Evolutionary conservation across 2,329 filamentous ascomycete genomes (phyloP).

Genomic region (Cladosporium sp.): DNA sequence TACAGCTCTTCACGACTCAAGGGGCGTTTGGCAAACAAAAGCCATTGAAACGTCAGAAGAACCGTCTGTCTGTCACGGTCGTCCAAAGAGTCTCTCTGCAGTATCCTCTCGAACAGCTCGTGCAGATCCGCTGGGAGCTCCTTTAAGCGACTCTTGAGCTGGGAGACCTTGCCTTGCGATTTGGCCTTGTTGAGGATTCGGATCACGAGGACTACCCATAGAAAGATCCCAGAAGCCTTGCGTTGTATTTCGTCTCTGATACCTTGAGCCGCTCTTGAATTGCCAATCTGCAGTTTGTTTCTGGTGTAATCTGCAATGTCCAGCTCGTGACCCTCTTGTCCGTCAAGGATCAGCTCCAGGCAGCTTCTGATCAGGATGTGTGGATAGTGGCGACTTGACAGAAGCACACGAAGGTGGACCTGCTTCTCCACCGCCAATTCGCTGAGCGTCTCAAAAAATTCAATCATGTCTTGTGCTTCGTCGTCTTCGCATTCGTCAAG

Average conservation of each 20-base stretch:
- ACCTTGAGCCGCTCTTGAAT: background rate
- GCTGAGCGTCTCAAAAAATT: slow-evolving; percentile 33
- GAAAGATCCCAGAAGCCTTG: slow-evolving; percentile 42
- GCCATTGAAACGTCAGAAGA: background rate
- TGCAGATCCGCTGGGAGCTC: slow-evolving; percentile 33
- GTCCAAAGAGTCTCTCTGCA: background rate
- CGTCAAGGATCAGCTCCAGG: slow-evolving; percentile 32
- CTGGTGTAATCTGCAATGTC: slow-evolving; percentile 35
- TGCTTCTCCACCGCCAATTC: background rate
- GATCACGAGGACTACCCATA: slow-evolving; percentile 46
- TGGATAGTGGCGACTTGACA: slow-evolving; percentile 45
- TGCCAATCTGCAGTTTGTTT: slow-evolving; percentile 20
- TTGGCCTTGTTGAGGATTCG: slow-evolving; percentile 43
- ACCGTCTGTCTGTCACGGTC: background rate
- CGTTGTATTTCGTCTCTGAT: slow-evolving; percentile 30
- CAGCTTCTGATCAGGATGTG: slow-evolving; percentile 33
- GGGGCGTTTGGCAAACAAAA: background rate
- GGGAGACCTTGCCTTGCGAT: slow-evolving; percentile 26
- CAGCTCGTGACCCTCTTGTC: slow-evolving; percentile 30
- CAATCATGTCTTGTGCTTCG: slow-evolving; percentile 35
- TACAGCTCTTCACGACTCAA: background rate
- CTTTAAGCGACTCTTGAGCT: slow-evolving; percentile 31
- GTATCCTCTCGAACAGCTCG: background rate
- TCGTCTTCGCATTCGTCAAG: slow-evolving; percentile 44
- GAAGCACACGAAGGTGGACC: slow-evolving; percentile 29